Evolutionary conservation across 305 asterid genomes (phyloP).

Genomic region (Rubia balearica): DNA sequence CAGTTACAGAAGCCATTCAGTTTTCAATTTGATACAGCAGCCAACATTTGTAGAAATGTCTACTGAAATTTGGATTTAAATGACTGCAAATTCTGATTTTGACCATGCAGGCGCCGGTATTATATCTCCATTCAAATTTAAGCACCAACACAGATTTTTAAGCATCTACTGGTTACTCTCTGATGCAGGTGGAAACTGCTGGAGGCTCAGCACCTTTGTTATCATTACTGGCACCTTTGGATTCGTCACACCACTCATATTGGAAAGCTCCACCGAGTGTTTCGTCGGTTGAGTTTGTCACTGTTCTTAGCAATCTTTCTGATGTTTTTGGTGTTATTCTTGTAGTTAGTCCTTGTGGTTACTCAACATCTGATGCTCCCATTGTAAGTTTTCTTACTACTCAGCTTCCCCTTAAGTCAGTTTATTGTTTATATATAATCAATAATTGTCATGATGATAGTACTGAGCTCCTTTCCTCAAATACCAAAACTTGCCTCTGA

Average conservation of each 20-base stretch:
- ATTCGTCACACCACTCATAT: constrained; percentile 54
- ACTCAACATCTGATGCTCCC: constrained; percentile 79
- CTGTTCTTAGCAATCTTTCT: constrained; percentile 69
- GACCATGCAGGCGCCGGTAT: not conserved
- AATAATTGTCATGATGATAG: not conserved
- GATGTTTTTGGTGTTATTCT: constrained; percentile 87
- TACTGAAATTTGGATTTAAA: not conserved
- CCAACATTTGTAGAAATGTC: not conserved
- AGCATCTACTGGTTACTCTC: constrained; percentile 17
- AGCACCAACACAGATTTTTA: not conserved
- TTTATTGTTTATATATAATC: not conserved
- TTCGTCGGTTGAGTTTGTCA: constrained; percentile 74
- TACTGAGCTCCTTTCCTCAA: not conserved
- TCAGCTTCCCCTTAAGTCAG: constrained; percentile 6
- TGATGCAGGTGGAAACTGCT: constrained; percentile 77
- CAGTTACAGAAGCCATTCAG: not conserved
- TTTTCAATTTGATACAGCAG: not conserved
- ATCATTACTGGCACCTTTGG: constrained; percentile 76
- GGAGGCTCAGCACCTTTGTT: constrained; percentile 75
- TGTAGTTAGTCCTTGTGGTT: constrained; percentile 90
- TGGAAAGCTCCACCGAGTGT: constrained; percentile 85
- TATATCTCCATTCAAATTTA: not conserved
- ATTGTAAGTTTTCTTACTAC: constrained; percentile 57
- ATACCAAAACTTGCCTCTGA: not conserved
- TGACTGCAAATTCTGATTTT: not conserved